Conservation (phyloP, 2,329 filamentous ascomycete genomes). For the Fusarium solani-melongenae region DNA sequence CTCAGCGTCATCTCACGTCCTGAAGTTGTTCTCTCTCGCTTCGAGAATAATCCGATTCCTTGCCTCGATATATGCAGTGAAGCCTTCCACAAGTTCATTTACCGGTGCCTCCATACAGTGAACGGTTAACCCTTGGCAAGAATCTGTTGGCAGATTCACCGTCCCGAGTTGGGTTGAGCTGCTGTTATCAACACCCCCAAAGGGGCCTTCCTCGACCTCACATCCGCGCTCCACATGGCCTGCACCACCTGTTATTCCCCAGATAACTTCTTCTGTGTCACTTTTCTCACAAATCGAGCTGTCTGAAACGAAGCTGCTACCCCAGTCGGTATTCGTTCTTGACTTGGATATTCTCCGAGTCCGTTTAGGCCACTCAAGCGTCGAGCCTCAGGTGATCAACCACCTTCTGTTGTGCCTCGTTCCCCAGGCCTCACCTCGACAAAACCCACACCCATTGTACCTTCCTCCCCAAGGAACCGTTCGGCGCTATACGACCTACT, state of each 20-base stretch:
- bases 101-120: background rate
- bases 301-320: conserved; percentile 12
- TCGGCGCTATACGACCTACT: background rate
- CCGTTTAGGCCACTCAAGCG: background rate
- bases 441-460: background rate
- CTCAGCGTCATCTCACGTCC: conserved; percentile 25
- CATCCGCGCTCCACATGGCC: conserved; percentile 24
- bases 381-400: background rate
- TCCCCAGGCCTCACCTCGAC: background rate
- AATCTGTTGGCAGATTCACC: background rate
- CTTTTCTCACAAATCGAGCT: conserved; percentile 1
- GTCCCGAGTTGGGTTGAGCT: background rate
- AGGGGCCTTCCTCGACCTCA: conserved; percentile 5
- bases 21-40: conserved; percentile 23
- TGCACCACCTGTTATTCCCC: conserved; percentile 23
- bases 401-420: background rate
- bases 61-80: conserved; percentile 21
- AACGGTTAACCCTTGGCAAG: background rate
- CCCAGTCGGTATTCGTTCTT: conserved; percentile 1
- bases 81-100: conserved; percentile 21
- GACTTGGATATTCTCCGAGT: conserved; percentile 12
- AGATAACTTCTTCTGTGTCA: conserved; percentile 3
- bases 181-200: conserved; percentile 4
- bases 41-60: conserved; percentile 27
- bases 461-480: background rate